Percentiles rank a stretch among this genome's conserved stretches.
phyloP scores from a whole-genome alignment of 1,139 yeast species.

The Martiniozyma asiatica region DNA sequence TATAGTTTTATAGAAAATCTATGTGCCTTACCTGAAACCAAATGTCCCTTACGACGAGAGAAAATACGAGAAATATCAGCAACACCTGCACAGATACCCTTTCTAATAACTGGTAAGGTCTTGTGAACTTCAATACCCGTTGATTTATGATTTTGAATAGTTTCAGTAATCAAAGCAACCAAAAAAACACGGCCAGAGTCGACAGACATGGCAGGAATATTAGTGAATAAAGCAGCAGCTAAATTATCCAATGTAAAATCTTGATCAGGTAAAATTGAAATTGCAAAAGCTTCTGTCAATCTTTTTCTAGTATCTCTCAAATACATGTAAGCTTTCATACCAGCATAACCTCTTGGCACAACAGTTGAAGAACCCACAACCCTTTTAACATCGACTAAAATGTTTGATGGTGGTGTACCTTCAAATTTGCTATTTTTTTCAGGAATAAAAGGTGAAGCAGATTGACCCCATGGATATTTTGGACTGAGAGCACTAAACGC shows the following conservation, averaged over 20 bases:
- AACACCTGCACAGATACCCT: conserved; percentile 85
- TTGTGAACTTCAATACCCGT: conserved; percentile 9
- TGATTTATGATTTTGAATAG: conserved; percentile 16
- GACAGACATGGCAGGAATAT: conserved; percentile 62
- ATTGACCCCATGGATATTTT: conserved; percentile 47
- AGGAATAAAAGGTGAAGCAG: conserved; percentile 32
- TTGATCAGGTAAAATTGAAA: conserved; percentile 51
- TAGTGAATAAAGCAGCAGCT: conserved; percentile 70
- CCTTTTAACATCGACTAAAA: conserved; percentile 68
- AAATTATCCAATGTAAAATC: conserved; percentile 52
- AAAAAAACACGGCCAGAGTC: conserved; percentile 52
- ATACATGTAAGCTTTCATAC: conserved; percentile 63
- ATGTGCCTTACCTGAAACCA: conserved; percentile 51
- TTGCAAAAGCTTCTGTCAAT: conserved; percentile 72
- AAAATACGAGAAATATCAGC: conserved; percentile 76
- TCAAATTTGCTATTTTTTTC: conserved; percentile 33
- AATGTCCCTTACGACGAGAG: conserved; percentile 50
- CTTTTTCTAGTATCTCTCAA: conserved; percentile 54
- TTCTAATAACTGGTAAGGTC: conserved; percentile 38
- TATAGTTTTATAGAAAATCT: conserved; percentile 62
- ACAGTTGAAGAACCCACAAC: conserved; percentile 51
- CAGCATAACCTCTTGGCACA: conserved; percentile 59
- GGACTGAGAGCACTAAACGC: conserved; percentile 62
- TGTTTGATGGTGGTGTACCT: conserved; percentile 56
- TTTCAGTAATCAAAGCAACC: conserved; percentile 60